These are phyloP conservation scores for Irpex sp. DNA, from an alignment of 1,284 basidiomycete species.

Conservation along the genomic window DNA sequence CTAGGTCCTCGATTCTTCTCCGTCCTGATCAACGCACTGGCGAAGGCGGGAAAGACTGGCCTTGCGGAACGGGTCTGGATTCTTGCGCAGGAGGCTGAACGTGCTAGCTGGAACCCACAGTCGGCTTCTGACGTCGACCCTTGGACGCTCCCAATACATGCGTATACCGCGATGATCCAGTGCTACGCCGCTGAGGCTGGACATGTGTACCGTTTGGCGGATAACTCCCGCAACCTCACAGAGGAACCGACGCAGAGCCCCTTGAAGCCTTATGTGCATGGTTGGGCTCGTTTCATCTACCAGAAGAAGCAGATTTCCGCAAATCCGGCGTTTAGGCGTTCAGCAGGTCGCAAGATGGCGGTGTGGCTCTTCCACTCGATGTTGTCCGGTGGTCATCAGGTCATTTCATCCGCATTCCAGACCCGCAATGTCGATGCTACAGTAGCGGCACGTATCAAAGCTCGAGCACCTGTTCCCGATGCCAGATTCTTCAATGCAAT, in stretches of 20 bases:
- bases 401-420: constrained; percentile 26
- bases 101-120: constrained; percentile 41
- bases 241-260: constrained; percentile 9
- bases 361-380: constrained; percentile 34
- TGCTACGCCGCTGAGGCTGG: constrained; percentile 51
- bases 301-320: constrained; percentile 18
- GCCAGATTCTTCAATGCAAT: constrained; percentile 66
- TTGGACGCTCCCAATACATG: constrained; percentile 62
- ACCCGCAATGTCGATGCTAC: background rate
- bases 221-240: background rate
- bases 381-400: constrained; percentile 29
- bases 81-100: constrained; percentile 52
- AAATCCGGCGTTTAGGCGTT: constrained; percentile 16
- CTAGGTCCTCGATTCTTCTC: constrained; percentile 61
- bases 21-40: constrained; percentile 54
- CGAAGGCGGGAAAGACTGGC: constrained; percentile 51
- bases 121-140: constrained; percentile 31
- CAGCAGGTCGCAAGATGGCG: constrained; percentile 26
- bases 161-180: constrained; percentile 71
- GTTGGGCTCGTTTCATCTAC: constrained; percentile 35
- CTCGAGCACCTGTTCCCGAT: constrained; percentile 46
- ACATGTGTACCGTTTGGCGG: background rate
- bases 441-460: background rate
- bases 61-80: constrained; percentile 64
- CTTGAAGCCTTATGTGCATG: constrained; percentile 23